Base-by-base conservation (phyloP, 345 rosid species). In the Laguncularia racemosa region DNA sequence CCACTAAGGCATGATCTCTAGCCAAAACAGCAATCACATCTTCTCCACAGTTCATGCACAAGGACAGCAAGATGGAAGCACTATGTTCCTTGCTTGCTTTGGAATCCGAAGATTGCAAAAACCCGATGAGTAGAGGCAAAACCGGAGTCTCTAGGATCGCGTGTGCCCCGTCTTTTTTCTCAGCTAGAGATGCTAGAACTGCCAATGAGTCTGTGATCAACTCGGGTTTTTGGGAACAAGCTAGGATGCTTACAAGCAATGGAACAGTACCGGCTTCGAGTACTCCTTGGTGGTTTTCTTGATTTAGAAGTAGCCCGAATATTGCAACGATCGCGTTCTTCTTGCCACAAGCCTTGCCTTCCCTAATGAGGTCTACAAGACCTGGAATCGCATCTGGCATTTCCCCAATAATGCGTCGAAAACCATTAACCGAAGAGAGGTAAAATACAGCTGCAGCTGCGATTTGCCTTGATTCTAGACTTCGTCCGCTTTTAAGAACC, bases 391-490 rank as follows among this genome's bases (percentile, higher is more conserved):
- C 71, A 6, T 76, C 81, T 0, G 82, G 66, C 20, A 67, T 64
- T 70, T 88, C 96, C 12, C 95, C 87, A 0, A 91, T 81, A 46
- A 73, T 0, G 73, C 62, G 80, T 48, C 74, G 76, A 64, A 77
- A 72, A 14, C 72, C 78, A 51, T 83, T 77, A 19, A 79, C 81
- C 9, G 88, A 82, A 52, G 95, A 80, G 0, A 91, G 78, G 67
- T 84, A 85, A 51, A 85, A 85, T 17, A 84, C 58, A 16, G 88
- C 64, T 19, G 97, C 92, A 1, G 97, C 91, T 0, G 95, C 83
- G 12, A 47, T 71, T 58, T 85, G 74, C 70, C 68, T 76, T 2
- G 88, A 79, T 75, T 91, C 97, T 52, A 75, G 58, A 46, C 75
- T 80, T 11, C 44, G 54, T 19, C 96, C 95, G 15, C 65, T 68